phyloP scores from a whole-genome alignment of 176 grass and related monocot species.

The Aegilops tauschii region DNA sequence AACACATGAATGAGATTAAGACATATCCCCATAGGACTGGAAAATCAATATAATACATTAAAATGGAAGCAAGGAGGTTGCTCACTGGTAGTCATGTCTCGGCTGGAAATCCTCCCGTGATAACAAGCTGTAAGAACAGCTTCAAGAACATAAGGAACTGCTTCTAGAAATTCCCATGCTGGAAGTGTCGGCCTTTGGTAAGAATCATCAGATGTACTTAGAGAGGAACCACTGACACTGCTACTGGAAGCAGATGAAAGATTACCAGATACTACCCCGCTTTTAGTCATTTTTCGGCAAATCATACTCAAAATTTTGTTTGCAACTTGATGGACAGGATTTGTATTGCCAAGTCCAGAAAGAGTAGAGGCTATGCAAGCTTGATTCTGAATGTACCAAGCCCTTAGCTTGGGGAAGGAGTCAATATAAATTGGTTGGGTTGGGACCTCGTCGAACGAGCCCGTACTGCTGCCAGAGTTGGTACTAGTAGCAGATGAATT shows the following conservation, averaged over 20 bases:
- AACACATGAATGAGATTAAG: conserved; percentile 18
- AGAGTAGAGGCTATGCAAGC: conserved; percentile 96
- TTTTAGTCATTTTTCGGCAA: conserved; percentile 78
- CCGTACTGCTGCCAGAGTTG: conserved; percentile 33
- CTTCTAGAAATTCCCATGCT: conserved; percentile 96
- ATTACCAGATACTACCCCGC: conserved; percentile 44
- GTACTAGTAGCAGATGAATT: conserved; percentile 48
- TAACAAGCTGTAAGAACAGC: conserved; percentile 95
- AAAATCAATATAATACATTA: not conserved
- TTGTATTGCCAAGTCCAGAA: conserved; percentile 81
- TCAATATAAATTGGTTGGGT: conserved; percentile 78
- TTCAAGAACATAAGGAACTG: conserved; percentile 97
- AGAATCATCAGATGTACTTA: conserved; percentile 65
- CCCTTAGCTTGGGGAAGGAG: conserved; percentile 87
- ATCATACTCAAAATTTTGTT: conserved; percentile 98
- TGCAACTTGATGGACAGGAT: conserved; percentile 87
- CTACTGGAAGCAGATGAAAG: conserved; percentile 70
- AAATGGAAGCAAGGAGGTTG: conserved; percentile 10
- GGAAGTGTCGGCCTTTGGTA: conserved; percentile 68
- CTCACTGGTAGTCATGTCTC: conserved; percentile 94
- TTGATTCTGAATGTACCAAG: conserved; percentile 98
- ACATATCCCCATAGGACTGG: not conserved
- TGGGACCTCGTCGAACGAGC: conserved; percentile 39
- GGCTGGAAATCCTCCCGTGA: conserved; percentile 83
- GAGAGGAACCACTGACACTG: conserved; percentile 69